Conservation (phyloP, 305 asterid genomes). For the Rubia peregrina region DNA sequence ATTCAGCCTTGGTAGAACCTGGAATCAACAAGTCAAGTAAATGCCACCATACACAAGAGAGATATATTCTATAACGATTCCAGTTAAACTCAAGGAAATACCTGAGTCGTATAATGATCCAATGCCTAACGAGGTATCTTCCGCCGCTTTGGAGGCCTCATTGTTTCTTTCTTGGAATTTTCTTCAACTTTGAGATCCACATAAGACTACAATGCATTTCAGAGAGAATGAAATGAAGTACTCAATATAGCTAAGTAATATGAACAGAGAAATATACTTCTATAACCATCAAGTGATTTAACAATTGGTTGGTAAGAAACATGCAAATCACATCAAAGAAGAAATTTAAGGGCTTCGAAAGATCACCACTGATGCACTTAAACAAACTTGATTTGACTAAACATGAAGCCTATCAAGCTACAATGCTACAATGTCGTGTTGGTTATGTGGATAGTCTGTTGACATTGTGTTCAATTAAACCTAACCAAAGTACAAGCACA, state of each 20-base stretch:
- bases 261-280: not conserved
- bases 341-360: not conserved
- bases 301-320: not conserved
- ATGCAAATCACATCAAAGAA: not conserved
- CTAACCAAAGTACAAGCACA: not conserved
- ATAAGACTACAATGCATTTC: slow-evolving; percentile 37
- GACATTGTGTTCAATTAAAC: not conserved
- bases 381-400: not conserved
- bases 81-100: not conserved
- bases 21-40: not conserved
- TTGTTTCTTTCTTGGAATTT: slow-evolving; percentile 45
- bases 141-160: slow-evolving; percentile 54
- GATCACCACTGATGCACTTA: not conserved
- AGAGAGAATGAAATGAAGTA: not conserved
- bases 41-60: not conserved
- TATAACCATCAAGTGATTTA: not conserved
- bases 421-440: not conserved
- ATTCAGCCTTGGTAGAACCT: not conserved
- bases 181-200: slow-evolving; percentile 39
- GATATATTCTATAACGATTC: not conserved
- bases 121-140: slow-evolving; percentile 46
- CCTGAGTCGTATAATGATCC: not conserved
- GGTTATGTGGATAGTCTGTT: not conserved
- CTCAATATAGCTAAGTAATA: not conserved
- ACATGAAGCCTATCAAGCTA: not conserved